Evolutionary conservation across 306 rosid genomes (phyloP).

Genomic region (Mimosa bimucronata): DNA sequence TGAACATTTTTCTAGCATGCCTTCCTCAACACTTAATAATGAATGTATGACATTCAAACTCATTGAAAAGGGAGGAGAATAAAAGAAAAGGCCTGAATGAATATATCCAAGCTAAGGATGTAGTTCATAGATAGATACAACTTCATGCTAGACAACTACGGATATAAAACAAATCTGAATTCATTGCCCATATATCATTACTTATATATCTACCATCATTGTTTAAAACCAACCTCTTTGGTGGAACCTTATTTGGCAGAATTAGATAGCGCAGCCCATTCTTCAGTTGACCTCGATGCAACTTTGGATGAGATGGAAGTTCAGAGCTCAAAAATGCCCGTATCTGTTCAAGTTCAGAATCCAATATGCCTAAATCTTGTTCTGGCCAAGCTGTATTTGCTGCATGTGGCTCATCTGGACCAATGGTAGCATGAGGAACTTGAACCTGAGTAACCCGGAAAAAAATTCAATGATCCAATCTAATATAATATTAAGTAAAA

Average conservation of each 20-base stretch:
- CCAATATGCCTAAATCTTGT: slow-evolving; percentile 58
- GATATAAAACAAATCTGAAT: slow-evolving; percentile 16
- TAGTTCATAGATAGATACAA: slow-evolving; percentile 24
- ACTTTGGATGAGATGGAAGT: slow-evolving; percentile 89
- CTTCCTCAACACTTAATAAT: slow-evolving; percentile 7
- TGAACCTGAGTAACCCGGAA: slow-evolving; percentile 50
- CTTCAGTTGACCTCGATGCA: slow-evolving; percentile 79
- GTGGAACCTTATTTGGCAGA: slow-evolving; percentile 93
- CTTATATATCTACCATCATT: slow-evolving; percentile 19
- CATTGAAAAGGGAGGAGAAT: background rate
- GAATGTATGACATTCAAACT: slow-evolving; percentile 19
- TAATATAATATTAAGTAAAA: background rate
- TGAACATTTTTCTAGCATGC: background rate
- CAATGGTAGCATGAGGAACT: slow-evolving; percentile 69
- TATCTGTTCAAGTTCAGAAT: slow-evolving; percentile 57
- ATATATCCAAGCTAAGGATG: slow-evolving; percentile 14
- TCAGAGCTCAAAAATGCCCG: slow-evolving; percentile 70
- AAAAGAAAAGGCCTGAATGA: background rate
- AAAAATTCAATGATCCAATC: slow-evolving; percentile 26
- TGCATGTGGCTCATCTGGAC: slow-evolving; percentile 98
- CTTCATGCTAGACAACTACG: background rate
- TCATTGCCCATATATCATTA: background rate
- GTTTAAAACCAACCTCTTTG: slow-evolving; percentile 61
- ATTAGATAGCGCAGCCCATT: slow-evolving; percentile 85
- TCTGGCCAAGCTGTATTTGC: slow-evolving; percentile 86